Base-by-base conservation (phyloP, 257 asterid species). In the Prunella vulgaris region DNA sequence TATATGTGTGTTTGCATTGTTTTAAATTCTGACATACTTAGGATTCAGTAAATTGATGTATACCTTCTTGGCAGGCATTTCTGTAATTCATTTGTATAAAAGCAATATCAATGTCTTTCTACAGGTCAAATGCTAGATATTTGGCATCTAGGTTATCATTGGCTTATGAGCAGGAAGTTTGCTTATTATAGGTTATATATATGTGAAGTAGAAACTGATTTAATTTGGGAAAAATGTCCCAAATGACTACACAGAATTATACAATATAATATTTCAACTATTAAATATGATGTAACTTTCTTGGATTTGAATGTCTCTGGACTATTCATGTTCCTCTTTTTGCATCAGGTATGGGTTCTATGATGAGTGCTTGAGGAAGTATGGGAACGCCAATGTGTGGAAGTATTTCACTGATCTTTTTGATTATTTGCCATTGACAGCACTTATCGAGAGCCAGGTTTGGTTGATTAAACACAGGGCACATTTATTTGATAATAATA, bases 361-460 rank as follows among this genome's bases (percentile, higher is more conserved):
- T 68, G 98, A 93, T 69, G 98, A 90, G 80, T 93, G 97, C 89
- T 82, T 93, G 88, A 84, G 97, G 88, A 93, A 93, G 85, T 93
- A 93, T 72, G 98, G 97, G 72, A 93, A 93, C 79, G 97, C 98
- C 75, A 93, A 90, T 52, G 97, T 93, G 35, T 93, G 98, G 98
- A 93, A 93, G 92, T 80, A 74, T 77, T 93, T 92, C 85, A 92
- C 97, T 56, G 98, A 93, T 77, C 96, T 93, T 64, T 93, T 93
- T 72, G 98, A 93, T 83, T 93, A 90, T 79, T 82, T 93, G 73
- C 98, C 98, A 37, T 83, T 93, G 86, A 93, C 96, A 44, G 98
- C 98, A 76, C 98, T 90, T 69, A 93, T 93, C 24, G 98, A 93
- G 95, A 90, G 97, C 75, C 98, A 93, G 98, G 98, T 88, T 73